Conservation (phyloP, 345 rosid species). For the Microcos paniculata region DNA sequence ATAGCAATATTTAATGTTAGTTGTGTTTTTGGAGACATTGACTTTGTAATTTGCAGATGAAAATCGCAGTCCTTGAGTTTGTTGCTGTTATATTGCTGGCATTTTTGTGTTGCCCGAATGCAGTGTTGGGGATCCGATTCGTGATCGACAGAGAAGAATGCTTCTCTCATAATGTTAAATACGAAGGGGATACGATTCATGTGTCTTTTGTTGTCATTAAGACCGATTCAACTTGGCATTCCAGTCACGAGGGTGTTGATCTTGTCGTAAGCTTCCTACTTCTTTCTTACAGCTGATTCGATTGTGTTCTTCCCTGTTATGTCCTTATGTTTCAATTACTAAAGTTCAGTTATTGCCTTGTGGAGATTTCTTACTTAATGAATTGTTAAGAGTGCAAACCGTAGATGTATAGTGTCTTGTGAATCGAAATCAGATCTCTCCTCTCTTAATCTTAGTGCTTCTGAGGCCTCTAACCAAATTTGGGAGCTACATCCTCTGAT, state of each 20-base stretch:
- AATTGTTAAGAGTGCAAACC: background rate
- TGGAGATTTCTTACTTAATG: background rate
- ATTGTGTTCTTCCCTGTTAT: background rate
- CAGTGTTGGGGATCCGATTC: conserved; percentile 51
- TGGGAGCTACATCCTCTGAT: background rate
- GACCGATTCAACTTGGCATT: conserved; percentile 57
- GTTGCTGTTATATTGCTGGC: conserved; percentile 33
- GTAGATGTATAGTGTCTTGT: background rate
- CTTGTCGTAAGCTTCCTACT: conserved; percentile 50
- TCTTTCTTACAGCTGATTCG: background rate
- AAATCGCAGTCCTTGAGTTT: conserved; percentile 23
- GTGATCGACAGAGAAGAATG: conserved; percentile 70
- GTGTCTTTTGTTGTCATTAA: conserved; percentile 62
- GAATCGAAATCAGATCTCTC: background rate
- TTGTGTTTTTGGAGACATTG: background rate
- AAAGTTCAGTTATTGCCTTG: background rate
- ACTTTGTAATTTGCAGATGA: conserved; percentile 37
- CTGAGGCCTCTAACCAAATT: background rate
- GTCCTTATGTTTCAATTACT: background rate
- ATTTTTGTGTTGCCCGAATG: conserved; percentile 25
- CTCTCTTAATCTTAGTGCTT: background rate
- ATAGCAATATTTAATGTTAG: background rate
- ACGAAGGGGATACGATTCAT: conserved; percentile 61
- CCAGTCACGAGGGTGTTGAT: conserved; percentile 53
- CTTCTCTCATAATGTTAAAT: conserved; percentile 59